Evolutionary conservation across 75 land plant species (phyloP).

Genomic region (Isoetes taiwanensis): DNA sequence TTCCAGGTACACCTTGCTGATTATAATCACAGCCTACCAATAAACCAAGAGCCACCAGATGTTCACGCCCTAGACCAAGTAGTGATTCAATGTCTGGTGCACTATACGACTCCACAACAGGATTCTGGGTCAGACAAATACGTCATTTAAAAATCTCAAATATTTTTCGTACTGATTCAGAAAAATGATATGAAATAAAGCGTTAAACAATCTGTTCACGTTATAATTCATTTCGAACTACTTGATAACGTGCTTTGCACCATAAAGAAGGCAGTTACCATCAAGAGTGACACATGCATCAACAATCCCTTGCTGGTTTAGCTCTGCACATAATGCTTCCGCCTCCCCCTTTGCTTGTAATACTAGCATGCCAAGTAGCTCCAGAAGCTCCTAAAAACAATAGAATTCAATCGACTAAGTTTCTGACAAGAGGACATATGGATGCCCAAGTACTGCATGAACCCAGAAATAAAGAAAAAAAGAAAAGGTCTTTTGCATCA

Average conservation of each 20-base stretch:
- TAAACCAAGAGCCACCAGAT: slow-evolving; percentile 56
- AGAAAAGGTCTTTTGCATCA: no score
- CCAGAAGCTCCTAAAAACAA: slow-evolving; percentile 51
- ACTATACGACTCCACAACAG: slow-evolving; percentile 54
- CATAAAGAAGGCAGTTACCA: slow-evolving; percentile 76
- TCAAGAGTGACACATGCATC: slow-evolving; percentile 89
- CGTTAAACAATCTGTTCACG: no score
- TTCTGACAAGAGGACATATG: no score
- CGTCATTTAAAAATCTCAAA: no score
- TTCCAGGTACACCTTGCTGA: slow-evolving; percentile 45
- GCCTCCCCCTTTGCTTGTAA: slow-evolving; percentile 62
- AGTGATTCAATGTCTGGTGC: slow-evolving; percentile 50
- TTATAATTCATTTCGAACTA: slow-evolving; percentile 35
- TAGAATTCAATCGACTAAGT: no score
- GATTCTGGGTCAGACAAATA: no score
- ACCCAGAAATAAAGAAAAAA: no score
- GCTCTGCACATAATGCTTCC: slow-evolving; percentile 79
- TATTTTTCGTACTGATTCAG: no score
- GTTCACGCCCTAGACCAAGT: slow-evolving; percentile 54
- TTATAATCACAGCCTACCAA: slow-evolving; percentile 73
- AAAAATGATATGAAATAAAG: no score
- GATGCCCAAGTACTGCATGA: no score
- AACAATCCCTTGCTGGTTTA: slow-evolving; percentile 48
- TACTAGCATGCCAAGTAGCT: slow-evolving; percentile 69
- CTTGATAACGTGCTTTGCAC: slow-evolving; percentile 70